A percentile compares a stretch with the other conserved stretches of the same genome.
Conservation (phyloP, 441 rosid species). For the Adansonia gregorii region DNA sequence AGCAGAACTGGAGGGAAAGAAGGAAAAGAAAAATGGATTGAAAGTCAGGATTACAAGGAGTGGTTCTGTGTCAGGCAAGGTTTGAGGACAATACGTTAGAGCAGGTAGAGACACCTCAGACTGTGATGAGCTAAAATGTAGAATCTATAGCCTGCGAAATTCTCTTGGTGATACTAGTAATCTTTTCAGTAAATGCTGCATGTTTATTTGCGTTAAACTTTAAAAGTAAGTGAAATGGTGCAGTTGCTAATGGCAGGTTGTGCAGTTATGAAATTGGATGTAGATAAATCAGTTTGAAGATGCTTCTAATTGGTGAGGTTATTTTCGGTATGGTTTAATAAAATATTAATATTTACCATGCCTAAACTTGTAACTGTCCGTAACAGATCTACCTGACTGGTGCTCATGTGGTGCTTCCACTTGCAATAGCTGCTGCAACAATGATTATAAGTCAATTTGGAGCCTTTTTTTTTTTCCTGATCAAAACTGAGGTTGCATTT, state of each 20-base stretch:
- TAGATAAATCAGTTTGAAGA: slow-evolving; percentile 34
- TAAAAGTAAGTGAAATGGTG: slow-evolving; percentile 20
- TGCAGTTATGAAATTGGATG: slow-evolving; percentile 33
- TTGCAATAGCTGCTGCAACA: background rate
- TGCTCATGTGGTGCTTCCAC: background rate
- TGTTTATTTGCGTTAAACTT: slow-evolving; percentile 8
- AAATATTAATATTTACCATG: background rate
- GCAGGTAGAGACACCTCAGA: slow-evolving; percentile 26
- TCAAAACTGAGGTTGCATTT: slow-evolving; percentile 24
- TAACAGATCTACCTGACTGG: background rate
- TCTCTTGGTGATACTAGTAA: slow-evolving; percentile 29
- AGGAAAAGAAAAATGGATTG: slow-evolving; percentile 21
- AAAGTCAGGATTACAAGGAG: slow-evolving; percentile 26
- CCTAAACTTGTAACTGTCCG: background rate
- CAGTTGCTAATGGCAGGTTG: slow-evolving; percentile 41
- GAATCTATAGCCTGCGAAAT: slow-evolving; percentile 29
- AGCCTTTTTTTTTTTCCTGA: slow-evolving; percentile 21
- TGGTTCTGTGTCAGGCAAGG: slow-evolving; percentile 25
- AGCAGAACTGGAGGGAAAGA: slow-evolving; percentile 30
- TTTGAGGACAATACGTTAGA: slow-evolving; percentile 34
- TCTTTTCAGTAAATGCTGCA: background rate
- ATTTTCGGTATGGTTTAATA: background rate
- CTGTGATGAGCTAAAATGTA: slow-evolving; percentile 29
- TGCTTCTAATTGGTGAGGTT: slow-evolving; percentile 30
- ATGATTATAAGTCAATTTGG: background rate